Percentiles rank a stretch among this genome's conserved stretches.
Evolutionary conservation across 768 basidiomycete species (phyloP).

Genomic region (Lactarius vividus): DNA sequence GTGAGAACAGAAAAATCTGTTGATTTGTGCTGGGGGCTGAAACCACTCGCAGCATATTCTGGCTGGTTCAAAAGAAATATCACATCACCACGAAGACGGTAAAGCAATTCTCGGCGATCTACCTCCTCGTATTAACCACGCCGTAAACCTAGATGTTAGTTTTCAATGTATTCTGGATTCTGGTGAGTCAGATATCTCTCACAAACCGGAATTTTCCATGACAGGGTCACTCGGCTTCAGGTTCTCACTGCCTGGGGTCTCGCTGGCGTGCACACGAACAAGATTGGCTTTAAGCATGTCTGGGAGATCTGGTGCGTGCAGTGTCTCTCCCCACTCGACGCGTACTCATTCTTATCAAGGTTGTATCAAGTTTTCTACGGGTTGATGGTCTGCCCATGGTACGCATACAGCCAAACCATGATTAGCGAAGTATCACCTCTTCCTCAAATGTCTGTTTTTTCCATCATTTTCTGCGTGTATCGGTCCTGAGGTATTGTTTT

Average conservation of each 20-base stretch:
- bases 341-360: slow-evolving; percentile 38
- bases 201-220: background rate
- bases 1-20: slow-evolving; percentile 38
- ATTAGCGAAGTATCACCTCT: slow-evolving; percentile 74
- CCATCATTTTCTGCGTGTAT: background rate
- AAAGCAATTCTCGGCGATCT: slow-evolving; percentile 21
- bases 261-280: slow-evolving; percentile 68
- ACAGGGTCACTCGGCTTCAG: slow-evolving; percentile 34
- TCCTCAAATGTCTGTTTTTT: slow-evolving; percentile 56
- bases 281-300: slow-evolving; percentile 78
- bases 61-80: slow-evolving; percentile 65
- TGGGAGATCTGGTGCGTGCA: slow-evolving; percentile 69
- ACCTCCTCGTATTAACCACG: background rate
- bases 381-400: slow-evolving; percentile 75
- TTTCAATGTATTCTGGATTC: slow-evolving; percentile 71
- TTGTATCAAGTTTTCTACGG: slow-evolving; percentile 69
- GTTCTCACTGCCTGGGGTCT: slow-evolving; percentile 72
- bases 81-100: slow-evolving; percentile 63
- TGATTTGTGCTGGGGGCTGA: background rate
- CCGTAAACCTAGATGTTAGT: slow-evolving; percentile 54
- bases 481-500: background rate
- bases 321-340: background rate
- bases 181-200: slow-evolving; percentile 40
- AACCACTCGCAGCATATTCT: slow-evolving; percentile 47
- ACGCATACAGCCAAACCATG: slow-evolving; percentile 81